Conservation (phyloP, 352 stramenopile species). For the Bremia lactucae region DNA sequence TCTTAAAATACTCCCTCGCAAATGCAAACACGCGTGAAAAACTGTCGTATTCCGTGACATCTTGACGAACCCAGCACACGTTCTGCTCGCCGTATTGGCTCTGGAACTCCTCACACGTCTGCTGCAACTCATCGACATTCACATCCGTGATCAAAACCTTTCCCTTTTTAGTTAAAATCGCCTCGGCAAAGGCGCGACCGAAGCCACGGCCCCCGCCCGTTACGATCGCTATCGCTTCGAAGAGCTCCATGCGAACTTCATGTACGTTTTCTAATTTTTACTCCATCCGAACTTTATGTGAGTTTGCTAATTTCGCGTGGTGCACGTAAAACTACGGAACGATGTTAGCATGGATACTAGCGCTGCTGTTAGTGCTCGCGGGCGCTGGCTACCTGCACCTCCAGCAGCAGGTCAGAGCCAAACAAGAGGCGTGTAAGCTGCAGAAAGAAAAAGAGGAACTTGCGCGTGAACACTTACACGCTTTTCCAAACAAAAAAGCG, state of each 20-base stretch:
- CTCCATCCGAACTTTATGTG: too few species aligned
- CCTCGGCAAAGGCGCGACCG: conserved; percentile 49
- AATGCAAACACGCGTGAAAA: conserved; percentile 55
- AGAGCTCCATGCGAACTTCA: conserved; percentile 75
- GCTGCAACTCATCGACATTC: conserved; percentile 46
- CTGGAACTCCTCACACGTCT: conserved; percentile 46
- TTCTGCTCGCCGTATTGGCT: conserved; percentile 36
- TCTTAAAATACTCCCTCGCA: conserved; percentile 45
- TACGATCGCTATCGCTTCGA: conserved; percentile 50
- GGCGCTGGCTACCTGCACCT: conserved; percentile 54
- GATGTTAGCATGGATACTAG: conserved; percentile 45
- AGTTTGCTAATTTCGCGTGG: too few species aligned
- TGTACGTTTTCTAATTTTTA: too few species aligned
- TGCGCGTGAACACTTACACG: conserved; percentile 35
- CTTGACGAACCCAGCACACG: conserved; percentile 54
- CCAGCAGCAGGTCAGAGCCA: conserved; percentile 35
- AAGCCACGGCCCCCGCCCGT: conserved; percentile 61
- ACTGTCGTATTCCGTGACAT: conserved; percentile 53
- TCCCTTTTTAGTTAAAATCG: conserved; percentile 36
- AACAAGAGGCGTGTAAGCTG: conserved; percentile 24
- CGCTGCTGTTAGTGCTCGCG: conserved; percentile 41
- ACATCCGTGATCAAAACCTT: conserved; percentile 74
- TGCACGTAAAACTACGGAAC: too few species aligned
- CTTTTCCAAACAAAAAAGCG: conserved; percentile 37
- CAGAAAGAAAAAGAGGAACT: conserved; percentile 45